Conservation (phyloP, 176 grass and related monocot genomes). For the Dactylis glomerata region DNA sequence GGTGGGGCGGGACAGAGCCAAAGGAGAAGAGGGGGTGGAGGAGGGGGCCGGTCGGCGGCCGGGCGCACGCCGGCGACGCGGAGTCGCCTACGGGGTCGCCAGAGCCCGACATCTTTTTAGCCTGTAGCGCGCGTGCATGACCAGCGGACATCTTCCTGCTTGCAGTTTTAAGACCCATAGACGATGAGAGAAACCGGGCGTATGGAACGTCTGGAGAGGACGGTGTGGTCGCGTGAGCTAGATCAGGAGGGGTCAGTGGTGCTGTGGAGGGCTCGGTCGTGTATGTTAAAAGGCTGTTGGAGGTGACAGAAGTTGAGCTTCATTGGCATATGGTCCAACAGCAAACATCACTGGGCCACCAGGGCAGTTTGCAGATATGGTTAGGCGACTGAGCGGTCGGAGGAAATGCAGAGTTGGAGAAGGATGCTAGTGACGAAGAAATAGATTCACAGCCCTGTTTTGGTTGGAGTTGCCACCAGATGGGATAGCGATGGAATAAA, state of each 20-base stretch:
- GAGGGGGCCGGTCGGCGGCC: too few relatives aligned
- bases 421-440: conserved; percentile 78
- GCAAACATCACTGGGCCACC: conserved; percentile 63
- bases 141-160: too few relatives aligned
- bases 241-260: conserved; percentile 74
- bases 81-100: too few relatives aligned
- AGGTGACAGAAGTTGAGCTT: conserved; percentile 74
- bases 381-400: conserved; percentile 68
- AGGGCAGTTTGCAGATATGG: conserved; percentile 60
- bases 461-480: conserved; percentile 54
- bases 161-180: conserved; percentile 56
- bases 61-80: too few relatives aligned
- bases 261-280: conserved; percentile 80
- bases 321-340: conserved; percentile 74
- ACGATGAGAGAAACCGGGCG: conserved; percentile 64
- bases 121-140: too few relatives aligned
- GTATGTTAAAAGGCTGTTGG: conserved; percentile 63
- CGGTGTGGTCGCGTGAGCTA: conserved; percentile 66
- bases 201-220: conserved; percentile 83
- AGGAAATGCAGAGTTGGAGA: conserved; percentile 72
- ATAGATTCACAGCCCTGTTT: conserved; percentile 53
- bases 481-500: too few relatives aligned
- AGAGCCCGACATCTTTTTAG: too few relatives aligned
- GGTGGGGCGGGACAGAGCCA: too few relatives aligned
- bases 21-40: too few relatives aligned